phyloP scores from a whole-genome alignment of 2,329 filamentous ascomycete genomes.

The Cyclaneusma minus region DNA sequence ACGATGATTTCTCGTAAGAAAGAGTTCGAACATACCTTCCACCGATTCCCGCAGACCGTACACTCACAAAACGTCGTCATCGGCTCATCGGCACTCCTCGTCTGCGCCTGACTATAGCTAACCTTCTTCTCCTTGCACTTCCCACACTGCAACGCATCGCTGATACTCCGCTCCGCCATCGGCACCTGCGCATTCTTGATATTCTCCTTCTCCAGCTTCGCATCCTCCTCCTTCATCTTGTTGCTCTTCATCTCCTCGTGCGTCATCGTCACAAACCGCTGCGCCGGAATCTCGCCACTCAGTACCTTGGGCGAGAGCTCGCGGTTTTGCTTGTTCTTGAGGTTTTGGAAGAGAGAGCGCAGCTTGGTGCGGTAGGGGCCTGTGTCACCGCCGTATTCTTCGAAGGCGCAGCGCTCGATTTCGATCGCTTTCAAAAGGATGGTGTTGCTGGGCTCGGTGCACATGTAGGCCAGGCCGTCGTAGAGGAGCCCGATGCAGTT shows the following conservation, averaged over 20 bases:
- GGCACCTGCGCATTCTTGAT: slow-evolving; percentile 96
- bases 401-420: slow-evolving; percentile 66
- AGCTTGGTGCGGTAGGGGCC: slow-evolving; percentile 75
- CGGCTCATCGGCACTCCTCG: slow-evolving; percentile 86
- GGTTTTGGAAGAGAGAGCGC: slow-evolving; percentile 81
- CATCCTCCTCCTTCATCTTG: slow-evolving; percentile 62
- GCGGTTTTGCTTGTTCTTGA: slow-evolving; percentile 82
- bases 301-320: slow-evolving; percentile 64
- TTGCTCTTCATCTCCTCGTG: slow-evolving; percentile 84
- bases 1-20: too few relatives aligned
- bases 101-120: slow-evolving; percentile 92
- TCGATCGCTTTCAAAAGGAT: slow-evolving; percentile 66
- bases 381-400: slow-evolving; percentile 52
- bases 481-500: slow-evolving; percentile 84
- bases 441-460: slow-evolving; percentile 52
- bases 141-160: slow-evolving; percentile 72
- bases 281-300: slow-evolving; percentile 53
- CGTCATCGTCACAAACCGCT: slow-evolving; percentile 70
- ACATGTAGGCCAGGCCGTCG: slow-evolving; percentile 65
- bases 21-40: slow-evolving; percentile 60
- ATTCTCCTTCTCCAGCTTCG: slow-evolving; percentile 73
- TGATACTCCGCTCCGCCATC: slow-evolving; percentile 81
- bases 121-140: slow-evolving; percentile 91
- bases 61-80: slow-evolving; percentile 67
- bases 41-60: slow-evolving; percentile 52